Evolutionary conservation across 768 basidiomycete genomes (phyloP).

Genomic region (Russula virescens): DNA sequence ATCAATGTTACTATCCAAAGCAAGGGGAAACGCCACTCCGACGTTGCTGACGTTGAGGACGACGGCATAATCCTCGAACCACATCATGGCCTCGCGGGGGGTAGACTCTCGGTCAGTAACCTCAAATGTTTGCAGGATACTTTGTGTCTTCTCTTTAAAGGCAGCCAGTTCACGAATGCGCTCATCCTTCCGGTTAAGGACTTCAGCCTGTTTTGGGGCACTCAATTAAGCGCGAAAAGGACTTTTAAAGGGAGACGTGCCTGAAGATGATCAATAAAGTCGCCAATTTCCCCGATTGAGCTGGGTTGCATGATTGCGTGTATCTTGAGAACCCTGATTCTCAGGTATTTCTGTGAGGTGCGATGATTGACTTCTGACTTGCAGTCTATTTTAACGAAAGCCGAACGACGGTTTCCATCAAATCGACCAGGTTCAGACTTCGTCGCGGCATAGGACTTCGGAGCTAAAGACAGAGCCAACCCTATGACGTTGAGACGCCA

Average conservation of each 20-base stretch:
- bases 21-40: conserved; percentile 88
- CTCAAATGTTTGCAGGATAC: conserved; percentile 70
- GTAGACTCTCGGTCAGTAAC: conserved; percentile 44
- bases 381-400: conserved; percentile 81
- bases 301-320: conserved; percentile 95
- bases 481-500: conserved; percentile 74
- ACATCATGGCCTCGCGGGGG: conserved; percentile 34
- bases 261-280: conserved; percentile 82
- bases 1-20: conserved; percentile 52
- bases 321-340: conserved; percentile 62
- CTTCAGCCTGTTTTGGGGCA: conserved; percentile 53
- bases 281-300: conserved; percentile 85
- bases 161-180: conserved; percentile 72
- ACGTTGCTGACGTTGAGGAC: conserved; percentile 56
- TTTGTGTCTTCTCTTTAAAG: conserved; percentile 77
- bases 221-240: conserved; percentile 19
- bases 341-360: conserved; percentile 32
- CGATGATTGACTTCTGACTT: conserved; percentile 31
- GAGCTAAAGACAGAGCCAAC: conserved; percentile 78
- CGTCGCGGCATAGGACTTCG: conserved; percentile 39
- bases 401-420: conserved; percentile 61
- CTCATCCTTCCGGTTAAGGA: conserved; percentile 65
- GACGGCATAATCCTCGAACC: conserved; percentile 53
- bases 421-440: conserved; percentile 38
- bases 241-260: conserved; percentile 34